Conservation (phyloP, 2,329 filamentous ascomycete genomes). For the Gaeumannomyces sp. region DNA sequence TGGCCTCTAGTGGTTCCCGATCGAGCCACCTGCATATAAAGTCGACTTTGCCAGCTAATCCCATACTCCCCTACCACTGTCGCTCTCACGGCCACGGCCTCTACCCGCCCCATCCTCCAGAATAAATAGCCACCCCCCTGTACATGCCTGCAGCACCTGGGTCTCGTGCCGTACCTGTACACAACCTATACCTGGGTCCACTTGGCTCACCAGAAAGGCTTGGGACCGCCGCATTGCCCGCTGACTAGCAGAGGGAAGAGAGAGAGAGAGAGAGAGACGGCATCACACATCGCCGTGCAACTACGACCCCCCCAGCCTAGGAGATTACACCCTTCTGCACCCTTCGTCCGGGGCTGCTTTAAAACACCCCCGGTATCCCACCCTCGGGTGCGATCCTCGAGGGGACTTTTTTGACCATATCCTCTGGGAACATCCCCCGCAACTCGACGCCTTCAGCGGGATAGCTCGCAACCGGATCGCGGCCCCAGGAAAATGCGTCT, state of each 20-base stretch:
- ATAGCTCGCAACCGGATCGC: constrained; percentile 11
- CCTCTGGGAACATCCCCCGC: constrained; percentile 13
- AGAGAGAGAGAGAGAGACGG: constrained; percentile 13
- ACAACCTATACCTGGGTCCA: constrained; percentile 19
- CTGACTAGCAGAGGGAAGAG: constrained; percentile 18
- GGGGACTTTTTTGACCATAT: not conserved
- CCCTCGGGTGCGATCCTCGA: constrained; percentile 2
- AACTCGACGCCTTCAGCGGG: constrained; percentile 14
- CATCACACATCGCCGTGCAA: constrained; percentile 20
- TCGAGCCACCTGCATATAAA: constrained; percentile 37
- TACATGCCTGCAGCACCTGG: constrained; percentile 23
- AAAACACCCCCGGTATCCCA: constrained; percentile 15
- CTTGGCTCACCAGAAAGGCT: constrained; percentile 12
- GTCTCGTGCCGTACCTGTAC: constrained; percentile 26
- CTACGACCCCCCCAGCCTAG: constrained; percentile 5
- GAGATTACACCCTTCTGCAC: constrained; percentile 3
- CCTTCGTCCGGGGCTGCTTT: constrained; percentile 15
- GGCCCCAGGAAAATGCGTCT: constrained; percentile 23
- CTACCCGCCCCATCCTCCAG: constrained; percentile 29
- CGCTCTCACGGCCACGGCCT: constrained; percentile 18
- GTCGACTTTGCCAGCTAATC: constrained; percentile 37
- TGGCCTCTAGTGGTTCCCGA: constrained; percentile 25
- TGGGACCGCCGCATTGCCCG: constrained; percentile 11
- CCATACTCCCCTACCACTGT: constrained; percentile 24
- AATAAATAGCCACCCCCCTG: constrained; percentile 20